Percentiles rank a stretch among this genome's conserved stretches.
These are phyloP conservation scores for Chalciporus piperatus DNA, from an alignment of 768 basidiomycete species.

Conservation along the genomic window DNA sequence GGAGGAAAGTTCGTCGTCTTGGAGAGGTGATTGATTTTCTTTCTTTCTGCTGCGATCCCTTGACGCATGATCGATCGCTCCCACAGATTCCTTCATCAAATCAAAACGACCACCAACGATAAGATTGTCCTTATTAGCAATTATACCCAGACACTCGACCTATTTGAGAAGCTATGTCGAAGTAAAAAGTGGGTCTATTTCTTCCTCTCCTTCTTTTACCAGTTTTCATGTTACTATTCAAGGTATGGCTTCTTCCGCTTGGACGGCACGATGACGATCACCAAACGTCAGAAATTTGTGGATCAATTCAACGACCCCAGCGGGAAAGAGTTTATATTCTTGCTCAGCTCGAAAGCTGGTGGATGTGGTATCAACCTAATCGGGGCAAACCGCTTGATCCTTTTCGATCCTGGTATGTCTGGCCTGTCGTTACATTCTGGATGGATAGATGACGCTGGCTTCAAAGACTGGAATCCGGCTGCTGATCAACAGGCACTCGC, in stretches of 20 bases:
- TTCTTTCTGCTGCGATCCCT: not conserved
- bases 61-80: not conserved
- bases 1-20: constrained; percentile 90
- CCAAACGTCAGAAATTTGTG: constrained; percentile 91
- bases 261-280: constrained; percentile 93
- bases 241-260: constrained; percentile 90
- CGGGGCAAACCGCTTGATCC: constrained; percentile 90
- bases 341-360: constrained; percentile 93
- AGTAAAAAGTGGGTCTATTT: constrained; percentile 64
- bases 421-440: not conserved
- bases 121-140: constrained; percentile 98
- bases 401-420: constrained; percentile 84
- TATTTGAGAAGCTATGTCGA: constrained; percentile 87
- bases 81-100: constrained; percentile 77
- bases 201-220: not conserved
- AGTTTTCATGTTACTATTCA: not conserved
- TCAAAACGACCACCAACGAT: constrained; percentile 79
- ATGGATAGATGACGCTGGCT: not conserved
- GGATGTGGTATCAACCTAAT: constrained; percentile 97
- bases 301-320: constrained; percentile 94
- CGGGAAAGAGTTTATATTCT: constrained; percentile 91
- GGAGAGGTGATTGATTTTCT: constrained; percentile 60
- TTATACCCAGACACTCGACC: constrained; percentile 91
- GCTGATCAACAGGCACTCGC: constrained; percentile 98
- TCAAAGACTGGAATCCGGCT: constrained; percentile 95